Percentiles rank a stretch among this genome's conserved stretches.
These are phyloP conservation scores for Platanthera zijinensis DNA, from an alignment of 106 monocot species.

Conservation along the genomic window DNA sequence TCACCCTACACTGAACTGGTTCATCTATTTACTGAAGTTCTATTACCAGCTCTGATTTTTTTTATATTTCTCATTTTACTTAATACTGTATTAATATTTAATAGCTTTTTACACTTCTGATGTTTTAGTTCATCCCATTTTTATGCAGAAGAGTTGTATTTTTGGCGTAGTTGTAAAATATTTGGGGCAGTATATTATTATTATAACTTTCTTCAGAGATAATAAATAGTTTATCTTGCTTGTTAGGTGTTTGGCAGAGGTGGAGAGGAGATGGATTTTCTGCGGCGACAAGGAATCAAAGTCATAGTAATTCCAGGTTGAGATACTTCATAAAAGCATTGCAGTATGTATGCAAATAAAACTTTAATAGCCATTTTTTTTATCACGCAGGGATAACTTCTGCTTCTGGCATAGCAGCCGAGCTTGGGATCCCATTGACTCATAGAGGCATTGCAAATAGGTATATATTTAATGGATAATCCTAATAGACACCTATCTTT, in stretches of 20 bases:
- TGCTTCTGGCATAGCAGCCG: slow-evolving; percentile 96
- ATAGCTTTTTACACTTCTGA: not conserved
- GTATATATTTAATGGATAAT: slow-evolving; percentile 18
- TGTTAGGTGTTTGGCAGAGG: slow-evolving; percentile 94
- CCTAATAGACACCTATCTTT: not conserved
- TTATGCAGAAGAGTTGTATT: not conserved
- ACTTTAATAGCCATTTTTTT: not conserved
- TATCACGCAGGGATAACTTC: slow-evolving; percentile 77
- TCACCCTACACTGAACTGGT: not conserved
- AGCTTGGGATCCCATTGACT: slow-evolving; percentile 93
- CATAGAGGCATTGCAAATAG: slow-evolving; percentile 96
- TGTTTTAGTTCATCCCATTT: not conserved
- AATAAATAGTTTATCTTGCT: slow-evolving; percentile 10
- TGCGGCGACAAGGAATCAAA: slow-evolving; percentile 79
- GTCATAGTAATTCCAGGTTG: slow-evolving; percentile 93
- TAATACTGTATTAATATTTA: not conserved
- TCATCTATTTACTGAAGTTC: not conserved
- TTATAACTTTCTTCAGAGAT: not conserved
- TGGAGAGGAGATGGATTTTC: slow-evolving; percentile 98
- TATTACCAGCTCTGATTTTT: not conserved
- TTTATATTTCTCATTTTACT: not conserved
- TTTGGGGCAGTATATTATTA: not conserved
- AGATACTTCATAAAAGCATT: not conserved
- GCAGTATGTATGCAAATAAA: not conserved
- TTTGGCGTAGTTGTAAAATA: not conserved